These are phyloP conservation scores for Daldinia decipiens DNA, from an alignment of 495 filamentous ascomycete species.

Conservation along the genomic window DNA sequence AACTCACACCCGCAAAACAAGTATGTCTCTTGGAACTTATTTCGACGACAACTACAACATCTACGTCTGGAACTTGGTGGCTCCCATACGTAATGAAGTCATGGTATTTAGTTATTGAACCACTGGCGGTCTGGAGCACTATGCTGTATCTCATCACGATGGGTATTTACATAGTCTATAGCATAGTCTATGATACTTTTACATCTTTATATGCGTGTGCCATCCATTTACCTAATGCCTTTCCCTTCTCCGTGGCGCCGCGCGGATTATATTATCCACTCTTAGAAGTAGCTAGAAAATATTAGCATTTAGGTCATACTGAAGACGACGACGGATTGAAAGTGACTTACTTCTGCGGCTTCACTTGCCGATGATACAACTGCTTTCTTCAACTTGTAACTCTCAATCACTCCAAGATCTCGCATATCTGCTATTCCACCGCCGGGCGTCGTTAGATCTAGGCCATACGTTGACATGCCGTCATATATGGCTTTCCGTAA, in stretches of 20 bases:
- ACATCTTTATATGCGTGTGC: constrained; percentile 14
- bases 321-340: background rate
- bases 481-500: constrained; percentile 93
- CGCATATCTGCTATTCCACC: constrained; percentile 97
- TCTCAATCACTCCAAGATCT: constrained; percentile 94
- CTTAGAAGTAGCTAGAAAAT: constrained; percentile 72
- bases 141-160: constrained; percentile 22
- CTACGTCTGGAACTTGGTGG: background rate
- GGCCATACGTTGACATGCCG: constrained; percentile 88
- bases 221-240: constrained; percentile 54
- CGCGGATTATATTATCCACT: constrained; percentile 88
- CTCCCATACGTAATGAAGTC: background rate
- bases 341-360: constrained; percentile 84
- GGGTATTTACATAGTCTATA: constrained; percentile 37
- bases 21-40: too few species aligned
- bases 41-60: too few species aligned
- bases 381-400: constrained; percentile 97
- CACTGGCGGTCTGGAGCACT: background rate
- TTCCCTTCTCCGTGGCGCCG: constrained; percentile 78
- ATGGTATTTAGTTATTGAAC: background rate
- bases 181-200: constrained; percentile 35
- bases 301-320: constrained; percentile 17
- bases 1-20: too few species aligned
- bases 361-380: constrained; percentile 95
- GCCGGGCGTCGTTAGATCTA: constrained; percentile 89